Evolutionary conservation across 1,284 basidiomycete genomes (phyloP), one percentile per base, ranked within the genome.

Genomic region (Spongispora temasekensis): DNA sequence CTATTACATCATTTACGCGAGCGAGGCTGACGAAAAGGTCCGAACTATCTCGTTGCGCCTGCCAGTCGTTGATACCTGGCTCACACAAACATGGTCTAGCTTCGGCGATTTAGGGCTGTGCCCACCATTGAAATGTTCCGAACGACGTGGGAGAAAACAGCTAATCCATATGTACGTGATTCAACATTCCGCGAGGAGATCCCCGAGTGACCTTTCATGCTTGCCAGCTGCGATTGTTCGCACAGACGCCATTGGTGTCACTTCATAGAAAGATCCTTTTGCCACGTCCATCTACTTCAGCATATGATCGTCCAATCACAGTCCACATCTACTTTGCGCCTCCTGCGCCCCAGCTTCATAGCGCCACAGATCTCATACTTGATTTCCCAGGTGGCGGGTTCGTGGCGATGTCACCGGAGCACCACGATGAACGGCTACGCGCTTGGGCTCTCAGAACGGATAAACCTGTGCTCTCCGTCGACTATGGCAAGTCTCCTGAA

Each of bases 371-470:
- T 65, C 80, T 98, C 23, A 88, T 97, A 52, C 78, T 97, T 28
- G 97, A 99, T 73, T 90, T 94, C 64, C 95, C 96, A 23, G 97
- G 97, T 8, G 97, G 97, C 10, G 97, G 97, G 0, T 98, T 98
- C 75, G 90, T 98, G 56, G 93, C 93, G 37, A 98, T 98, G 95
- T 87, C 84, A 15, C 96, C 96, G 1, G 89, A 93, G 67, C 95
- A 98, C 76, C 97, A 98, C 68, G 95, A 97, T 76, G 97, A 98
- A 71, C 83, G 97, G n/a, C 80, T 98, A 53, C 81, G 93, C 55
- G 82, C 84, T 65, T 97, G 97, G 93, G 91, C 95, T 5, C 82
- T 87, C 44, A 82, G 83, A 60, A 94, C 92, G 0, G 84, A 89
- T 8, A 88, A 88, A 69, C 93, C 94, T 12, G 86, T 98, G 3